phyloP scores from a whole-genome alignment of 345 rosid species.

The Ailanthus altissimus region DNA sequence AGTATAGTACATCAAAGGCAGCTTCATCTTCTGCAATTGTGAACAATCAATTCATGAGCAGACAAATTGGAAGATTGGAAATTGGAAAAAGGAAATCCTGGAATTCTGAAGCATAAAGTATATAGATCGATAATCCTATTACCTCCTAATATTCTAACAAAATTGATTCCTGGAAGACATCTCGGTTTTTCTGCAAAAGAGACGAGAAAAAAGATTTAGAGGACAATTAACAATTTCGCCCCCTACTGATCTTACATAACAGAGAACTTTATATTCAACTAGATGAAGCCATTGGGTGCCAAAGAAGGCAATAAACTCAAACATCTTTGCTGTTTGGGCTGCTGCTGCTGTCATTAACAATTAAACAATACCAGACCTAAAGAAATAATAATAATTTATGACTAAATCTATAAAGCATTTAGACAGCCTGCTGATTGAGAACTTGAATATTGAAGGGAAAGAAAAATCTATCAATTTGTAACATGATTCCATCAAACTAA shows the following conservation, averaged over 20 bases:
- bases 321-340: not conserved
- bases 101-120: not conserved
- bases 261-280: constrained; percentile 6
- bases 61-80: not conserved
- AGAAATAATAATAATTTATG: not conserved
- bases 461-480: not conserved
- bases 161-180: constrained; percentile 70
- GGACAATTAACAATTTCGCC: not conserved
- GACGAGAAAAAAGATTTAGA: not conserved
- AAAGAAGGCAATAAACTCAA: not conserved
- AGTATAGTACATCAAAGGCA: constrained; percentile 91
- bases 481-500: not conserved
- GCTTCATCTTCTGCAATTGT: constrained; percentile 73
- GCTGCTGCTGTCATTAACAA: not conserved
- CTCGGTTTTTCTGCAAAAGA: constrained; percentile 74
- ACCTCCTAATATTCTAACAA: constrained; percentile 89
- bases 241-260: not conserved
- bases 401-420: not conserved
- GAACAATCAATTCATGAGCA: constrained; percentile 20
- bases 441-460: not conserved
- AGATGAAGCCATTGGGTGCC: not conserved
- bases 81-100: not conserved
- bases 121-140: constrained; percentile 15
- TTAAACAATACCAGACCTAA: not conserved
- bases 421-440: not conserved